phyloP scores from a whole-genome alignment of 2,329 filamentous ascomycete genomes.

The Fusarium bactridioides region DNA sequence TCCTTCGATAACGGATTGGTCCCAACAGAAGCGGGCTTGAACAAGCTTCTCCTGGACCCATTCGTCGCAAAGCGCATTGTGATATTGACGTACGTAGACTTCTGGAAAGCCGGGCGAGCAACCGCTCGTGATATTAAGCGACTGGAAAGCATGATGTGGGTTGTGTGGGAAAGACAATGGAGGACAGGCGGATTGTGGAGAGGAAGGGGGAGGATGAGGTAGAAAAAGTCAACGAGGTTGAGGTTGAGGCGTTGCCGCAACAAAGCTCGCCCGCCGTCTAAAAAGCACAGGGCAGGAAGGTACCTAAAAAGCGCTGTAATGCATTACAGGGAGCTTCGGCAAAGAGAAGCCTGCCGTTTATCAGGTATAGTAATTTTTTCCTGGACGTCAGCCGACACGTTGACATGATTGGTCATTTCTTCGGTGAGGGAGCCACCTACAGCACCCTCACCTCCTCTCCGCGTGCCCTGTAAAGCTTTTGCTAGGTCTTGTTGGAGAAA shows the following conservation, averaged over 20 bases:
- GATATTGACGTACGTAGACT: conserved; percentile 57
- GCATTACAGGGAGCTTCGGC: conserved; percentile 39
- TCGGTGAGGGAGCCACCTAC: conserved; percentile 17
- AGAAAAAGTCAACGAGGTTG: conserved; percentile 37
- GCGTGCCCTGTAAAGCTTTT: neutral
- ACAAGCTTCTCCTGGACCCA: conserved; percentile 7
- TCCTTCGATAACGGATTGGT: neutral
- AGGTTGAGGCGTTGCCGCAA: conserved; percentile 38
- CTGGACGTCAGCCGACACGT: conserved; percentile 5
- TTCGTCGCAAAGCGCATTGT: conserved; percentile 6
- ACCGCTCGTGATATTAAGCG: conserved; percentile 67
- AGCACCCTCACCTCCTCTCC: conserved; percentile 21
- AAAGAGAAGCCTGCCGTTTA: conserved; percentile 29
- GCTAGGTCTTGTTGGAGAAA: neutral
- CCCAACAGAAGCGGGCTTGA: conserved; percentile 25
- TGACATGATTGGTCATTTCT: conserved; percentile 11
- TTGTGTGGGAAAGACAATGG: conserved; percentile 42
- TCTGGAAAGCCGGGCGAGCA: conserved; percentile 64
- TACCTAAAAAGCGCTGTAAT: neutral
- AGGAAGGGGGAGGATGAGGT: conserved; percentile 28
- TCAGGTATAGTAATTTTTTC: conserved; percentile 38
- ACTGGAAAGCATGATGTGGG: conserved; percentile 63
- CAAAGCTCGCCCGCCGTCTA: conserved; percentile 36
- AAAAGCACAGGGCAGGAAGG: conserved; percentile 31
- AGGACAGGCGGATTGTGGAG: conserved; percentile 27